Evolutionary conservation across 139 green algal genomes (phyloP).

Genomic region (Chlamydomonas sphaeroides): DNA sequence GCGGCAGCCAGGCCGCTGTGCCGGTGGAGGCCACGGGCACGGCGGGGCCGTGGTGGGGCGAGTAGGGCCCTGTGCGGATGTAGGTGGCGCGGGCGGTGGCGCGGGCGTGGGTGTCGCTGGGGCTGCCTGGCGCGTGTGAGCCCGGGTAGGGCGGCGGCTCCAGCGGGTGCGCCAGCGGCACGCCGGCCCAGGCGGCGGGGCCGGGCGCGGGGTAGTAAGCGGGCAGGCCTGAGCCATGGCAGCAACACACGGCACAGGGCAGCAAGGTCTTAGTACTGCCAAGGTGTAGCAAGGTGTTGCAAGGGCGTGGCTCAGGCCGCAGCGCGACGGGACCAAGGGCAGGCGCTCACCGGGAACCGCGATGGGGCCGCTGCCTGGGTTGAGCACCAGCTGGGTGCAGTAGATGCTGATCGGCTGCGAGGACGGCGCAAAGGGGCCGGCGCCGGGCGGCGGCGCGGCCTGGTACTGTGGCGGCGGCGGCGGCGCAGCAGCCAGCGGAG

Average conservation of each 20-base stretch:
- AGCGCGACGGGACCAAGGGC: no score
- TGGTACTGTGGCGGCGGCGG: no score
- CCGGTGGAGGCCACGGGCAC: background rate
- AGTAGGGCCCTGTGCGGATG: background rate
- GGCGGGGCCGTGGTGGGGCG: background rate
- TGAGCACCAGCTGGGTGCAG: slow-evolving; percentile 38
- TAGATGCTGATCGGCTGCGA: slow-evolving; percentile 33
- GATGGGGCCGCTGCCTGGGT: slow-evolving; percentile 9
- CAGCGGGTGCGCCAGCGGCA: background rate
- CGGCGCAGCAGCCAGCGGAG: no score
- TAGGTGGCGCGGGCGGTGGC: background rate
- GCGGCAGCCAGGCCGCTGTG: slow-evolving; percentile 12
- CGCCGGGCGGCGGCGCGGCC: background rate
- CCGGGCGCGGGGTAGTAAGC: background rate
- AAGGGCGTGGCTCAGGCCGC: no score
- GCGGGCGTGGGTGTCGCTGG: background rate
- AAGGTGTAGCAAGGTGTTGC: no score
- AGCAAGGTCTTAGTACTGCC: no score
- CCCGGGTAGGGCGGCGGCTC: background rate
- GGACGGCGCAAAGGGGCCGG: background rate
- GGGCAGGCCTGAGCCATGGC: slow-evolving; percentile 1
- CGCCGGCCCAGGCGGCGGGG: slow-evolving; percentile 10
- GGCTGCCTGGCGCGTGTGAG: background rate
- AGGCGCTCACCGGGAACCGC: background rate
- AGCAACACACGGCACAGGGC: no score